Base-by-base conservation (phyloP, 768 basidiomycete species). In the Epithele typhae region DNA sequence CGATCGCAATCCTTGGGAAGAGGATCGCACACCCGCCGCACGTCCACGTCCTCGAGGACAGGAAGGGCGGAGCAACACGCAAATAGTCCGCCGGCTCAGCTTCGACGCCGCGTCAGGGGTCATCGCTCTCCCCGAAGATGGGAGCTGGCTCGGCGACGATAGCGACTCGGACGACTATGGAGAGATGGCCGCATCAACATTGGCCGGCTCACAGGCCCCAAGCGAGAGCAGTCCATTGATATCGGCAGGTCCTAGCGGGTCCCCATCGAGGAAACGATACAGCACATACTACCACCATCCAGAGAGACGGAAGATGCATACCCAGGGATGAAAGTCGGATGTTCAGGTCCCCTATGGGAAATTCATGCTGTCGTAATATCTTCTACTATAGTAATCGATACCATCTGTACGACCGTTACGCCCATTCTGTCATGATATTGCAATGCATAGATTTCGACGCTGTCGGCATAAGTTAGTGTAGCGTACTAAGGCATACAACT, bases 221-320 rank as follows among this genome's bases (percentile, higher is more conserved):
- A 59, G 27, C 27, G 27, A 30, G 27, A n/a, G n/a, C n/a, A n/a
- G n/a, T n/a, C n/a, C n/a, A n/a, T n/a, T n/a, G n/a, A n/a, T n/a
- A n/a, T n/a, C n/a, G n/a, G 27, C 27, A 14, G 27, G 27, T 30
- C 27, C 27, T 7, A 30, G 27, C 27, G 27, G 27, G 27, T 30
- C 40, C 37, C 65, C 68, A 5, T 68, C 72, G n/a, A 68, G 73
- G 15, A 81, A 78, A 52, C 70, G 86, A 23, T 84, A 88, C 62
- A 77, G 79, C 25, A 91, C 87, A 22, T 91, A 91, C 57, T 92
- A 84, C 55, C 91, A 91, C 62, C 91, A 91, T 63, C 91, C 91
- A 0, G 91, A 92, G 59, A 68, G 79, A 51, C 70, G 81, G 48
- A 72, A 43, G 42, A 35, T 22, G 33, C 35, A 43, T 43, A 43